These are phyloP conservation scores for Chlorophyllum brunneum DNA, from an alignment of 768 basidiomycete species.

Conservation along the genomic window DNA sequence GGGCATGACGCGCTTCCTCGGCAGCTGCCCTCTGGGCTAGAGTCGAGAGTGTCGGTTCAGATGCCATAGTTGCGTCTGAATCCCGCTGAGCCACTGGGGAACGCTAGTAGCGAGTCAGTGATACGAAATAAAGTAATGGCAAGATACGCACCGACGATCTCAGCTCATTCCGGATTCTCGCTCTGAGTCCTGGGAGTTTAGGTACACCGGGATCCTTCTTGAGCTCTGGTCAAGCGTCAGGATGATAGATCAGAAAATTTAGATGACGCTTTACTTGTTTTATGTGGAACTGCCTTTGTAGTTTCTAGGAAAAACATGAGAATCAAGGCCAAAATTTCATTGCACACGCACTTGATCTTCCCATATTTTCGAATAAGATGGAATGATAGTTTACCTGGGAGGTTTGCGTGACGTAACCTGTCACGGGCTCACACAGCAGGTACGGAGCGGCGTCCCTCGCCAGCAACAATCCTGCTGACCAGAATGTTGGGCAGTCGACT, in stretches of 20 bases:
- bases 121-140: neutral
- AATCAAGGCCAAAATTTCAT: neutral
- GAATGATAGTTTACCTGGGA: too few relatives aligned
- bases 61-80: constrained; percentile 66
- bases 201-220: constrained; percentile 91
- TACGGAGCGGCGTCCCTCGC: too few relatives aligned
- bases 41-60: constrained; percentile 65
- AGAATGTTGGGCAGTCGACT: too few relatives aligned
- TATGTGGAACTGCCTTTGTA: constrained; percentile 37
- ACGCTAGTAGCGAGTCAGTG: constrained; percentile 15
- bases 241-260: neutral
- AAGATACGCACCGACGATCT: constrained; percentile 33
- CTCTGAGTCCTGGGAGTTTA: constrained; percentile 71
- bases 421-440: too few relatives aligned
- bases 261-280: constrained; percentile 30
- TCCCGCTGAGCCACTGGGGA: constrained; percentile 31
- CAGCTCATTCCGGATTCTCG: constrained; percentile 45
- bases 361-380: constrained; percentile 27
- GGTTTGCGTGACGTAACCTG: too few relatives aligned
- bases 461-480: too few relatives aligned
- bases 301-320: constrained; percentile 24
- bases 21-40: constrained; percentile 49
- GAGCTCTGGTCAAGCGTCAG: constrained; percentile 46
- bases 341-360: constrained; percentile 35
- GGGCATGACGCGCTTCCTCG: constrained; percentile 17